These are phyloP conservation scores for Bipolaris zeicola DNA, from an alignment of 2,329 filamentous ascomycete genomes.

Conservation along the genomic window DNA sequence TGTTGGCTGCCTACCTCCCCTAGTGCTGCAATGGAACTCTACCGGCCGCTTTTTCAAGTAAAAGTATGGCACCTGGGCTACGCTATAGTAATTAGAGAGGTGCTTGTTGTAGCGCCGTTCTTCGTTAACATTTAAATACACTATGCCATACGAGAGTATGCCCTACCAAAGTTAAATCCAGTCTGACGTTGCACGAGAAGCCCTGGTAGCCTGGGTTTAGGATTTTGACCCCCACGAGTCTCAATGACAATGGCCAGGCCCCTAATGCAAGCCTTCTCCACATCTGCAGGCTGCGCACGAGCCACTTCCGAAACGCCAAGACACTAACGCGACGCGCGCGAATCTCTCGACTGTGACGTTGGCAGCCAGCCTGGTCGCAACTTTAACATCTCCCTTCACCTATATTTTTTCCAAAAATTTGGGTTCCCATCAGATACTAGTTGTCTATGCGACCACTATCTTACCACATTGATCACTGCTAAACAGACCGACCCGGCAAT, in stretches of 20 bases:
- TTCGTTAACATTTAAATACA: too few species aligned
- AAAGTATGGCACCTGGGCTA: too few species aligned
- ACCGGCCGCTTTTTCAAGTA: too few species aligned
- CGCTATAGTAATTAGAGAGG: too few species aligned
- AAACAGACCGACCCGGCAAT: constrained; percentile 21
- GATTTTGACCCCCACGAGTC: not conserved
- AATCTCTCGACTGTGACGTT: constrained; percentile 19
- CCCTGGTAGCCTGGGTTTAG: not conserved
- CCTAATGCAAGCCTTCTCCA: constrained; percentile 13
- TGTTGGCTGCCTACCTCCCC: too few species aligned
- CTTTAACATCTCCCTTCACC: not conserved
- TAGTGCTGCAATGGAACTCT: too few species aligned
- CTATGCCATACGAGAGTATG: not conserved
- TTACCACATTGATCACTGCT: not conserved
- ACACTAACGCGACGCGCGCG: constrained; percentile 14
- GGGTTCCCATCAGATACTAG: not conserved
- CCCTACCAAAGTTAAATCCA: not conserved
- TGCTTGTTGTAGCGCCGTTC: too few species aligned
- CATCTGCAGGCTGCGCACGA: constrained; percentile 11
- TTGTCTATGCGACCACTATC: constrained; percentile 4
- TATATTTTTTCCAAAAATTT: not conserved
- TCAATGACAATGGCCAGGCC: not conserved
- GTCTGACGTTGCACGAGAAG: not conserved
- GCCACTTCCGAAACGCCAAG: constrained; percentile 15
- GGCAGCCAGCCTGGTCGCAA: constrained; percentile 10